A percentile compares a stretch with the other conserved stretches of the same genome.
Conservation (phyloP, 768 basidiomycete genomes). For the Boletellus ananas region DNA sequence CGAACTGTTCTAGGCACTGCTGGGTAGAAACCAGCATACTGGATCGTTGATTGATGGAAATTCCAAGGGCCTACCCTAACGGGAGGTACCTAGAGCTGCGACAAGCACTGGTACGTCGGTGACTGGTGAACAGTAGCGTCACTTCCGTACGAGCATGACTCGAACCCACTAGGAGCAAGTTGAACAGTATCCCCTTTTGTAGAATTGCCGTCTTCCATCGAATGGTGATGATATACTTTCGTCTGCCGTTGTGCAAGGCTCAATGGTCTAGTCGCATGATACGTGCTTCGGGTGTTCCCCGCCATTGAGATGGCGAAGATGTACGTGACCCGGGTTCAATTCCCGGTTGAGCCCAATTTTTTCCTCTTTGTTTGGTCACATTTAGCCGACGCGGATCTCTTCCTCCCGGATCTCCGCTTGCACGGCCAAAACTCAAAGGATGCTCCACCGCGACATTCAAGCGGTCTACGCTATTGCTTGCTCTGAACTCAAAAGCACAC, state of each 20-base stretch:
- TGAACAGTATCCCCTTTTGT: too few species aligned
- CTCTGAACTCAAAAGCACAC: background rate
- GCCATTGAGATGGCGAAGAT: conserved; percentile 28
- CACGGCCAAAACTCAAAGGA: conserved; percentile 7
- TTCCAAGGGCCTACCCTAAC: too few species aligned
- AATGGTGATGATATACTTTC: background rate
- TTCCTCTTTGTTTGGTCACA: background rate
- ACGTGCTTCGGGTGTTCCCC: conserved; percentile 33
- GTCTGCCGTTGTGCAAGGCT: background rate
- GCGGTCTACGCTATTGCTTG: background rate
- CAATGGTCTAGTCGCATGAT: conserved; percentile 37
- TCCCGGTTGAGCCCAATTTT: conserved; percentile 32
- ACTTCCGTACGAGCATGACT: too few species aligned
- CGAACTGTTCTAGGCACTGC: too few species aligned
- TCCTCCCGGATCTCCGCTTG: background rate
- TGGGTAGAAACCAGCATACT: too few species aligned
- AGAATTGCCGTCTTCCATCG: background rate
- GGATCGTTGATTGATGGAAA: too few species aligned
- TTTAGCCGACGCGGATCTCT: background rate
- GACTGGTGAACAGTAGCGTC: too few species aligned
- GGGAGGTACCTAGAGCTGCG: too few species aligned
- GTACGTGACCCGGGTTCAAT: conserved; percentile 37
- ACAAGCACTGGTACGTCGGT: too few species aligned
- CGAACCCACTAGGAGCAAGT: too few species aligned
- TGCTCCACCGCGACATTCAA: conserved; percentile 10